These are phyloP conservation scores for Cystobasidium slooffiae DNA, from an alignment of 1,284 basidiomycete species.

Conservation along the genomic window DNA sequence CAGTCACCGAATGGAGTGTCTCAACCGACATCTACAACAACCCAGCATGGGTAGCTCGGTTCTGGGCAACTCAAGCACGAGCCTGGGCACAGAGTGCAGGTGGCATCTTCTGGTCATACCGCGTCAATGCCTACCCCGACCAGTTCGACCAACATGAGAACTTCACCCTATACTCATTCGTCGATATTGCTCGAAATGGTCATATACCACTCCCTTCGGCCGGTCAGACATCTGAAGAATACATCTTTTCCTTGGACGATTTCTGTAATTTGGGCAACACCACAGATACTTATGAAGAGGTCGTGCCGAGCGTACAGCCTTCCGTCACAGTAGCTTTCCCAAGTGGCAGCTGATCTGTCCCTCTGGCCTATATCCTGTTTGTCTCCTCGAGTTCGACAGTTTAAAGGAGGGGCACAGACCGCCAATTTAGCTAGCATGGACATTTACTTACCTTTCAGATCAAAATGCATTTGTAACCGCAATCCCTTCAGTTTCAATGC, in stretches of 20 bases:
- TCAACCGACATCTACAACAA: conserved; percentile 53
- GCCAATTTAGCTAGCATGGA: no score
- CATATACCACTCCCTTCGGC: conserved; percentile 33
- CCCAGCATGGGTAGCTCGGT: conserved; percentile 49
- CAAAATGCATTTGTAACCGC: no score
- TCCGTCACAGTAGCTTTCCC: conserved; percentile 35
- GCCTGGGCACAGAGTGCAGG: conserved; percentile 51
- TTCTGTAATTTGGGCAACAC: conserved; percentile 30
- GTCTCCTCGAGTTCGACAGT: no score
- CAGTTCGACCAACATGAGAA: conserved; percentile 32
- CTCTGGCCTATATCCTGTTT: no score
- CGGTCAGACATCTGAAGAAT: conserved; percentile 18
- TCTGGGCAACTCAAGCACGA: conserved; percentile 52
- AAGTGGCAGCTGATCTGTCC: no score
- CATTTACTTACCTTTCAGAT: no score
- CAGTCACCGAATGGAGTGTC: conserved; percentile 44
- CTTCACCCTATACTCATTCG: conserved; percentile 38
- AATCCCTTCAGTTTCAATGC: no score
- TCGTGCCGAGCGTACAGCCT: conserved; percentile 24
- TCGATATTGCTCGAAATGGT: conserved; percentile 30
- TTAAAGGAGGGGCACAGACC: no score
- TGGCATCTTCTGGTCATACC: conserved; percentile 50
- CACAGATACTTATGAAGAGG: conserved; percentile 32
- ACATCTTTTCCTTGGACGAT: conserved; percentile 26
- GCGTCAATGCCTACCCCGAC: conserved; percentile 30